Percentiles rank a stretch among this genome's conserved stretches.
Evolutionary conservation across 2,329 filamentous ascomycete genomes (phyloP).

Genomic region (Cladosporium sp.): DNA sequence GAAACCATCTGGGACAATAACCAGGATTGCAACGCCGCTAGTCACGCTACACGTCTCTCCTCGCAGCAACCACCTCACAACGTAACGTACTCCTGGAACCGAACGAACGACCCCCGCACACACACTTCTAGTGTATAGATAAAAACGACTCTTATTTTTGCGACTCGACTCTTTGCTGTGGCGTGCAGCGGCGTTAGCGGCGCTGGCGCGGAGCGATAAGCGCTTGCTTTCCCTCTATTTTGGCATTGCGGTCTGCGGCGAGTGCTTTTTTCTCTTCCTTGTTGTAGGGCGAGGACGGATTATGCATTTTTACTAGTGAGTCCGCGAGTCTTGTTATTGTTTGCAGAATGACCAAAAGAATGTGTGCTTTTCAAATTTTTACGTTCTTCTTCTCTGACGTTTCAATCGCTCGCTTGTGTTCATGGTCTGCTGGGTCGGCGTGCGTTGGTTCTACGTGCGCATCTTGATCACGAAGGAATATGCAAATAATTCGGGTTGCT

Average conservation of each 20-base stretch:
- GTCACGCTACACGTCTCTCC: slow-evolving; percentile 11
- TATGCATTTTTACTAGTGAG: slow-evolving; percentile 18
- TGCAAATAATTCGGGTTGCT: background rate
- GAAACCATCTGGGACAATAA: slow-evolving; percentile 6
- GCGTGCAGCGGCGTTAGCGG: slow-evolving; percentile 15
- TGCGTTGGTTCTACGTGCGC: background rate
- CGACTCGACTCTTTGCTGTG: slow-evolving; percentile 4
- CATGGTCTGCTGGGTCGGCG: background rate
- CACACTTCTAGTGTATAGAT: slow-evolving; percentile 17
- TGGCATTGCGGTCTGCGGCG: slow-evolving; percentile 18
- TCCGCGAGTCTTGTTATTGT: slow-evolving; percentile 18
- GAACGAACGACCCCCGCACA: background rate
- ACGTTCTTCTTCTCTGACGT: background rate
- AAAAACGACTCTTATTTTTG: slow-evolving; percentile 12
- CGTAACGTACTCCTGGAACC: slow-evolving; percentile 2
- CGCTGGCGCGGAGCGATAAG: slow-evolving; percentile 5
- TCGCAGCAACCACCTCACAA: slow-evolving; percentile 1
- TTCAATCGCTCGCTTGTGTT: background rate
- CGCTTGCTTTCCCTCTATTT: slow-evolving; percentile 1
- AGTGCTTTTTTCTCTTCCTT: slow-evolving; percentile 9
- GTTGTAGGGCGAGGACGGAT: slow-evolving; percentile 7
- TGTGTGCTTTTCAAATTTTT: slow-evolving; percentile 5
- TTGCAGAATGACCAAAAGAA: slow-evolving; percentile 20
- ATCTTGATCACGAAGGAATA: background rate
- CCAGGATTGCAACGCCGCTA: slow-evolving; percentile 1